Base-by-base conservation (phyloP, 176 grass and related monocot genomes). In the Phragmites australis region DNA sequence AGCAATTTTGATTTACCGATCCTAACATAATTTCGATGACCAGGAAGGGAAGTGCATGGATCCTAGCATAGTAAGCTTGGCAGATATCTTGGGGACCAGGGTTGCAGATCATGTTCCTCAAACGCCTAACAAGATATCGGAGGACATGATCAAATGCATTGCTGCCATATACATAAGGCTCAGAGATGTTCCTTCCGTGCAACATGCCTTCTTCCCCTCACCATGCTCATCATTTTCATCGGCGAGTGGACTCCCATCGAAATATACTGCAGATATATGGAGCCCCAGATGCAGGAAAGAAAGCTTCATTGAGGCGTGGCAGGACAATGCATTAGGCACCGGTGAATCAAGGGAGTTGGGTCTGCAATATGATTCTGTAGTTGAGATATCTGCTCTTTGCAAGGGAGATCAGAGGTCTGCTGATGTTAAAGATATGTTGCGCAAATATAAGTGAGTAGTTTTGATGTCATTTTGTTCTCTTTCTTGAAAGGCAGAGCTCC, bases 181-280 rank as follows among this genome's bases (percentile, higher is more conserved):
- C 18, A 91, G 71, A 78, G 88, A 90, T 1, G 43, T 75, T 8
- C 70, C 83, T 10, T 39, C 78, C 3, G 69, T 76, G 42, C 73
- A 82, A 73, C 77, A 78, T 11, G 65, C 76, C 21, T 78, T 92
- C 67, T 76, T 88, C 58, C 93, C 90, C 49, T 98, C 96, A 41
- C 86, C 96, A 0, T 90, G 90, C 86, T 98, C 96, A 41, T 98
- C 96, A 21, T 98, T 98, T 74, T 98, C 92, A 57, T 94, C 95
- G 39, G 63, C 55, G n/a, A 94, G 85, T 8, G 80, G 83, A 27
- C 76, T 89, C 51, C 95, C 96, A 78, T 90, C 92, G 9, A 83
- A 87, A 58, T 93, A 85, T 55, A 78, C 81, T 6, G 81, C 90
- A 4, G 88, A 95, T 70, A 39, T 84, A 62, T 91, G 86, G 88